These are phyloP conservation scores for Talaromyces trachyspermus DNA, from an alignment of 495 filamentous ascomycete genomes.

Conservation along the genomic window DNA sequence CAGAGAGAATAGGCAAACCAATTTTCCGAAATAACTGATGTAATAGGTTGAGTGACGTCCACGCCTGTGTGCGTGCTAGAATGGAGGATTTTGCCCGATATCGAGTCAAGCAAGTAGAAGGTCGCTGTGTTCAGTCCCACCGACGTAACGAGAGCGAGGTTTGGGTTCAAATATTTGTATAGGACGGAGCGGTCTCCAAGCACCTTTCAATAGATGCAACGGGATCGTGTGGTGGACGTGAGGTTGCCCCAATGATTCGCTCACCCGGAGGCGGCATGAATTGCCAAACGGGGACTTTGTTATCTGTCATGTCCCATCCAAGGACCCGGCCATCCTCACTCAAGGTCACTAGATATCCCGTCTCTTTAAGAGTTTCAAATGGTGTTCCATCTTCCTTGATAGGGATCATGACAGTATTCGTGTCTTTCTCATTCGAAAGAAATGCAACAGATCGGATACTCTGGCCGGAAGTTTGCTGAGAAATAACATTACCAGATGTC, in stretches of 20 bases:
- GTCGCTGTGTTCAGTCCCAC: constrained; percentile 52
- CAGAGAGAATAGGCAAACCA: constrained; percentile 93
- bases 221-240: constrained; percentile 69
- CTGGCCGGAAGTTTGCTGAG: constrained; percentile 23
- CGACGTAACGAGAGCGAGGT: constrained; percentile 72
- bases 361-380: constrained; percentile 17
- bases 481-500: constrained; percentile 48
- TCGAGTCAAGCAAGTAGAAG: constrained; percentile 78
- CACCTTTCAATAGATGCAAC: constrained; percentile 89
- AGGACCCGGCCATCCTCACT: constrained; percentile 53
- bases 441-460: constrained; percentile 29
- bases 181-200: constrained; percentile 84
- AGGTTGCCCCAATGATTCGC: constrained; percentile 55
- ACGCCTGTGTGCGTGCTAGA: constrained; percentile 62
- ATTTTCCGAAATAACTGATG: constrained; percentile 80
- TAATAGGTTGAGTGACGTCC: constrained; percentile 67
- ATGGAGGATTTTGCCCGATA: constrained; percentile 74
- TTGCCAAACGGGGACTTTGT: constrained; percentile 57
- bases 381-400: constrained; percentile 32
- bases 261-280: constrained; percentile 65
- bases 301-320: constrained; percentile 45
- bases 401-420: constrained; percentile 14
- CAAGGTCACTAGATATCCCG: constrained; percentile 50
- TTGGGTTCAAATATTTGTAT: constrained; percentile 95
- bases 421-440: constrained; percentile 17